phyloP scores from a whole-genome alignment of 2,329 filamentous ascomycete genomes.

The Venturia asperata region DNA sequence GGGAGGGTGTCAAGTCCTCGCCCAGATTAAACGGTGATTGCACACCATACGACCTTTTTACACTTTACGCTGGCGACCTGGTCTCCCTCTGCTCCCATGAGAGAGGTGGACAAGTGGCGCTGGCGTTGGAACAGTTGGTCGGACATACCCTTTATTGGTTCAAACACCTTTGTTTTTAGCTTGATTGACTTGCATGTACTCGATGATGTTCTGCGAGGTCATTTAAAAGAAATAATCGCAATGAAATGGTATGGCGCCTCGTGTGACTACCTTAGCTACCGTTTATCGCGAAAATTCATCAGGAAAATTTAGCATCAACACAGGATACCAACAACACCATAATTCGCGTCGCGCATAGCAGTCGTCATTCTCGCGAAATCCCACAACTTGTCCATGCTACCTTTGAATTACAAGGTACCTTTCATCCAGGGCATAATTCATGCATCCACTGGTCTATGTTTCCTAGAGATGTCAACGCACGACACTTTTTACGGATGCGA shows the following conservation, averaged over 20 bases:
- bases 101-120: slow-evolving; percentile 14
- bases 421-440: no score
- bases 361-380: no score
- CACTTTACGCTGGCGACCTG: slow-evolving; percentile 14
- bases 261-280: neutral
- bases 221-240: neutral
- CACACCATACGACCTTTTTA: slow-evolving; percentile 9
- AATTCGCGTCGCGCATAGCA: no score
- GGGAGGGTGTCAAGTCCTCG: slow-evolving; percentile 9
- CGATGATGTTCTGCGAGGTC: neutral
- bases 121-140: slow-evolving; percentile 12
- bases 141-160: neutral
- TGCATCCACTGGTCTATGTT: no score
- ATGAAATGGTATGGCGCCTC: neutral
- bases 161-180: neutral
- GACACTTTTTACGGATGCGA: no score
- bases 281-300: neutral
- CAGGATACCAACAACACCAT: no score
- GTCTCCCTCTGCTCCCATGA: slow-evolving; percentile 13
- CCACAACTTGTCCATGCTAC: no score
- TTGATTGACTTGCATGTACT: neutral
- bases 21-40: neutral
- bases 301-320: no score
- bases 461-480: no score
- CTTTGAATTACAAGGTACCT: no score